Conservation (phyloP, 2,329 filamentous ascomycete genomes). For the Talaromyces amestolkiae region DNA sequence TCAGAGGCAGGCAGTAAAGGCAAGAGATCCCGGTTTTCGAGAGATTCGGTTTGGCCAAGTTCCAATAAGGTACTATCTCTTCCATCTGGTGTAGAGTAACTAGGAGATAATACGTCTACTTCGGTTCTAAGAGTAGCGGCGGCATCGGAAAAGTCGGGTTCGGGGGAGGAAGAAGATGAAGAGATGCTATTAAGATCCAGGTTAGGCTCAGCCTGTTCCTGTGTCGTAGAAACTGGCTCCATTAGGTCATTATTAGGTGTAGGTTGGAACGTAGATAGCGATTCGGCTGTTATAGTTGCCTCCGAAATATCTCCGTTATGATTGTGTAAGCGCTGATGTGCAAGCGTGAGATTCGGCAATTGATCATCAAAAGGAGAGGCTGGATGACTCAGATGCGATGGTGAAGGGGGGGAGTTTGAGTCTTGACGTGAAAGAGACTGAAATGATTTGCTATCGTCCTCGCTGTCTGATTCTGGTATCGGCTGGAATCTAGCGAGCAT, state of each 20-base stretch:
- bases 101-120: neutral
- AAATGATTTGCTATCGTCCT: conserved; percentile 43
- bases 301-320: conserved; percentile 32
- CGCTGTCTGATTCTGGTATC: conserved; percentile 27
- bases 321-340: conserved; percentile 12
- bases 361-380: conserved; percentile 24
- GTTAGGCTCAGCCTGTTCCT: neutral
- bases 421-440: conserved; percentile 35
- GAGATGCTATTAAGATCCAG: neutral
- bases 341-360: conserved; percentile 15
- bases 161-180: conserved; percentile 27
- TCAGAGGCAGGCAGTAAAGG: conserved; percentile 36
- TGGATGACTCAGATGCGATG: conserved; percentile 21
- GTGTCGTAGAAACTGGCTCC: neutral
- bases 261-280: conserved; percentile 10
- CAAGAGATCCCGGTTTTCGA: conserved; percentile 59
- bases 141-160: conserved; percentile 1
- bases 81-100: neutral
- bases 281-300: conserved; percentile 28
- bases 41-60: conserved; percentile 25
- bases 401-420: conserved; percentile 22
- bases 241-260: neutral
- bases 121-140: neutral
- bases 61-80: neutral
- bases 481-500: conserved; percentile 41